Evolutionary conservation across 2,329 filamentous ascomycete genomes (phyloP).

Genomic region (Cladosporium sp.): DNA sequence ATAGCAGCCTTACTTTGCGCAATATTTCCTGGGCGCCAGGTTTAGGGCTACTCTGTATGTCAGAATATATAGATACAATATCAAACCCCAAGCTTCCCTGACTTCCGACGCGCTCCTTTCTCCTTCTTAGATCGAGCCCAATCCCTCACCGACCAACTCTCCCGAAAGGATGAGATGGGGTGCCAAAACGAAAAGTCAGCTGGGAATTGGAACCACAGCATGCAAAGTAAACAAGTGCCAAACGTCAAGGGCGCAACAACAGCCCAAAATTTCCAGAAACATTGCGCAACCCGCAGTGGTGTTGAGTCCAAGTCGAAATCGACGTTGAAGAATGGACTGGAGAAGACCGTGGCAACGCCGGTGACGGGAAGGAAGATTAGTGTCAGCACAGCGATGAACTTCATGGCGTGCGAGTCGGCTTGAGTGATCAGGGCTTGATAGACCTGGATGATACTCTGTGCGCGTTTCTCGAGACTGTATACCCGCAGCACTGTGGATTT

Average conservation of each 20-base stretch:
- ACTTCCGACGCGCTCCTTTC: not conserved
- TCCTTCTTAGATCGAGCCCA: not conserved
- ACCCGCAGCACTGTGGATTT: constrained; percentile 15
- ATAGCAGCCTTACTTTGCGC: not conserved
- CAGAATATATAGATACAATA: not conserved
- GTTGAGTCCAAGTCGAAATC: constrained; percentile 11
- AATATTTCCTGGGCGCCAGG: not conserved
- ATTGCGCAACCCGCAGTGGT: constrained; percentile 13
- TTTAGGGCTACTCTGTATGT: not conserved
- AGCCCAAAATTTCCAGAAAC: constrained; percentile 18
- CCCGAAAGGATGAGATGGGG: not conserved
- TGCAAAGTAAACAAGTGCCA: constrained; percentile 8
- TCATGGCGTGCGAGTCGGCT: constrained; percentile 16
- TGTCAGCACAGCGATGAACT: constrained; percentile 16
- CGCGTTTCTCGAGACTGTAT: constrained; percentile 9
- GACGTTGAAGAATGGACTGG: constrained; percentile 15
- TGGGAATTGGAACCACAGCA: constrained; percentile 11
- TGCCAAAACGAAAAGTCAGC: constrained; percentile 5
- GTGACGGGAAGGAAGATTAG: constrained; percentile 15
- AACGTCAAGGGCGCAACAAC: constrained; percentile 14
- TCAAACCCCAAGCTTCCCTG: constrained; percentile 7
- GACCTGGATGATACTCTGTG: constrained; percentile 2
- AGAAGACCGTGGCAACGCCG: constrained; percentile 14
- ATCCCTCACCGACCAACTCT: not conserved
- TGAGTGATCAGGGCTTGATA: constrained; percentile 12